phyloP scores from a whole-genome alignment of 2,329 filamentous ascomycete species.

The Phialocephala subalpina region DNA sequence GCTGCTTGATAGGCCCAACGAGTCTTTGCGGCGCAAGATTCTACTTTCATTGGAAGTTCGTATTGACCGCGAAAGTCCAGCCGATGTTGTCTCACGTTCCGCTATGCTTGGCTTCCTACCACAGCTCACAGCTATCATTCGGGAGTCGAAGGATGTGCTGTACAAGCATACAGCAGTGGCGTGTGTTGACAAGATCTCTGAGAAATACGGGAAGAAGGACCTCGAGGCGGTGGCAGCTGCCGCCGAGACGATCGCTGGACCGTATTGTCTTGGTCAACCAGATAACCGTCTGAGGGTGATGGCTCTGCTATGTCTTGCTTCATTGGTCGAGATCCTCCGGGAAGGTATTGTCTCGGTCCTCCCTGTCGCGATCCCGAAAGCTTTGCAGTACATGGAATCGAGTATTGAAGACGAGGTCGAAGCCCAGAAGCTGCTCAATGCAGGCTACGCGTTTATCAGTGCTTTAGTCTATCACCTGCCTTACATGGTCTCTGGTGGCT shows the following conservation, averaged over 20 bases:
- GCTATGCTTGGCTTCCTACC: slow-evolving; percentile 82
- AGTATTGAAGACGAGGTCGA: slow-evolving; percentile 63
- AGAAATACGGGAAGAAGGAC: slow-evolving; percentile 95
- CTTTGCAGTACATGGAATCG: slow-evolving; percentile 73
- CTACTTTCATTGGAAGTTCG: slow-evolving; percentile 82
- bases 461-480: slow-evolving; percentile 84
- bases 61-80: slow-evolving; percentile 75
- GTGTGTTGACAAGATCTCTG: slow-evolving; percentile 91
- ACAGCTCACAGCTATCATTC: slow-evolving; percentile 78
- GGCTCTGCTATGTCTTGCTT: slow-evolving; percentile 88
- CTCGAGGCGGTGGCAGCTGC: slow-evolving; percentile 77
- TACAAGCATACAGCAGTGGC: slow-evolving; percentile 87
- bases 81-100: slow-evolving; percentile 71
- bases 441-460: slow-evolving; percentile 81
- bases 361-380: slow-evolving; percentile 75
- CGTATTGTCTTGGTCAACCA: slow-evolving; percentile 76
- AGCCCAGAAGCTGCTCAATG: slow-evolving; percentile 77
- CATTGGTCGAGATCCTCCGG: slow-evolving; percentile 85
- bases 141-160: slow-evolving; percentile 73
- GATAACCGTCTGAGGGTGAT: slow-evolving; percentile 80
- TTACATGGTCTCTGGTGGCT: slow-evolving; percentile 83
- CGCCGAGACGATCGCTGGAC: slow-evolving; percentile 78
- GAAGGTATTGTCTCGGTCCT: slow-evolving; percentile 87
- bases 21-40: slow-evolving; percentile 80
- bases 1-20: slow-evolving; percentile 78